Evolutionary conservation across 225 moss, liverwort and hornwort genomes (phyloP).

Genomic region (Physcomitrellopsis africana): DNA sequence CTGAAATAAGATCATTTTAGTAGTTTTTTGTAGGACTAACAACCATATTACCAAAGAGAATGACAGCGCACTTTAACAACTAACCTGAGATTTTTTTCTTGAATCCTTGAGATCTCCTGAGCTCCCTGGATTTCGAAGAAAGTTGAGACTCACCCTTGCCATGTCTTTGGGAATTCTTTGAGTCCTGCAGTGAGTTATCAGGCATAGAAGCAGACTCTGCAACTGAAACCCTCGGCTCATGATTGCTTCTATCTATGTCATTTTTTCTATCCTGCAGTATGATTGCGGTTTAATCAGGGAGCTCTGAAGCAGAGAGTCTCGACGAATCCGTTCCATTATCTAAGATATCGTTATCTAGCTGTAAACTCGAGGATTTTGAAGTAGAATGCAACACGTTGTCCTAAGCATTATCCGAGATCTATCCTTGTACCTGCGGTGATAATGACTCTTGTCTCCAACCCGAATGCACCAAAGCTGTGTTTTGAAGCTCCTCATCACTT

Average conservation of each 20-base stretch:
- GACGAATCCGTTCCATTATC: constrained; percentile 34
- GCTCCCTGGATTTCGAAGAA: constrained; percentile 20
- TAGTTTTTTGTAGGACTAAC: background rate
- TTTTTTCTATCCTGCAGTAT: constrained; percentile 12
- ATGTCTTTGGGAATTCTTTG: constrained; percentile 18
- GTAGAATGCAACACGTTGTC: constrained; percentile 8
- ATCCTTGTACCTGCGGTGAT: constrained; percentile 55
- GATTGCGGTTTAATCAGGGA: background rate
- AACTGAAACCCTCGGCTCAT: constrained; percentile 26
- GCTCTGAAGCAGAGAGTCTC: background rate
- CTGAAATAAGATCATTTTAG: too few species aligned
- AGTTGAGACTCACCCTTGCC: constrained; percentile 23
- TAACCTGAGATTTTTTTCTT: constrained; percentile 35
- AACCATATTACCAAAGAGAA: background rate
- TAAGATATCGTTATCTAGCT: constrained; percentile 31
- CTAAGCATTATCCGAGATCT: constrained; percentile 46
- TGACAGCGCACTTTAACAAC: constrained; percentile 10
- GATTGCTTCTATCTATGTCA: background rate
- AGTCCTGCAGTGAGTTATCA: constrained; percentile 23
- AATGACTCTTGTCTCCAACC: constrained; percentile 24
- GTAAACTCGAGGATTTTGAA: constrained; percentile 1
- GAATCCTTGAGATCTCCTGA: constrained; percentile 24
- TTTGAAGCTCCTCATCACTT: constrained; percentile 18
- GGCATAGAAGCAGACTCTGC: constrained; percentile 6
- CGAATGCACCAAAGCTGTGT: constrained; percentile 29